Conservation (phyloP, 805 yeast genomes). For the Ogataea dorogensis region DNA sequence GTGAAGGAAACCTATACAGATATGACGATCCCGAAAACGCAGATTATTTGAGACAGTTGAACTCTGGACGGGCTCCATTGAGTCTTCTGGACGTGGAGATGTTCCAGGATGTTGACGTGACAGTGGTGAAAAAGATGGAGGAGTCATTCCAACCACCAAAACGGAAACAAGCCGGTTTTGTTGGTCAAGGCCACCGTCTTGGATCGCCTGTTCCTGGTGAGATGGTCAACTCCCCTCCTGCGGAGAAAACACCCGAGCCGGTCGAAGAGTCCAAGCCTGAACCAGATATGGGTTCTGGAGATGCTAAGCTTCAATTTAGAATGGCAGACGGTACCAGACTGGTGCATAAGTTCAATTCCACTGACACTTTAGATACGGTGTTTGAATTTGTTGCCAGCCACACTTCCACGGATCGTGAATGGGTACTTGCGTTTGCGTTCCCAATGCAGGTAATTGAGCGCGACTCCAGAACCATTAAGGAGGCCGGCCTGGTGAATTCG, state of each 20-base stretch:
- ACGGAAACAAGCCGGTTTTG: constrained; percentile 55
- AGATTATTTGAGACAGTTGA: constrained; percentile 72
- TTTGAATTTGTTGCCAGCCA: constrained; percentile 65
- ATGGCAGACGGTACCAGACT: constrained; percentile 77
- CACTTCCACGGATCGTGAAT: constrained; percentile 47
- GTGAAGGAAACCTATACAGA: constrained; percentile 80
- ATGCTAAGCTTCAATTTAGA: constrained; percentile 75
- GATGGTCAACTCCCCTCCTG: constrained; percentile 26
- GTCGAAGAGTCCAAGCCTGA: constrained; percentile 12
- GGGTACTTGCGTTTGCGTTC: constrained; percentile 73
- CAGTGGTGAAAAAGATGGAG: constrained; percentile 75
- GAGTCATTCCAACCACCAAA: constrained; percentile 67
- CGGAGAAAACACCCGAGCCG: constrained; percentile 15
- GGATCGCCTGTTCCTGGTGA: constrained; percentile 91
- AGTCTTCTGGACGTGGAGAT: constrained; percentile 75
- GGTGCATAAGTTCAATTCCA: constrained; percentile 59
- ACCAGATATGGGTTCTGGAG: constrained; percentile 39
- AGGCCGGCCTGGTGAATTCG: constrained; percentile 75
- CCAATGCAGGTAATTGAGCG: constrained; percentile 74
- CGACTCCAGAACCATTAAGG: constrained; percentile 58
- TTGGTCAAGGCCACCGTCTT: constrained; percentile 77
- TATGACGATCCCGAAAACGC: constrained; percentile 93
- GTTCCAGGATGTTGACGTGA: constrained; percentile 93
- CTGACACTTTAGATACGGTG: constrained; percentile 62
- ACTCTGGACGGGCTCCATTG: constrained; percentile 89